Percentiles rank a stretch among this genome's conserved stretches.
These are phyloP conservation scores for Acer saccharum DNA, from an alignment of 345 rosid genomes.

Conservation along the genomic window DNA sequence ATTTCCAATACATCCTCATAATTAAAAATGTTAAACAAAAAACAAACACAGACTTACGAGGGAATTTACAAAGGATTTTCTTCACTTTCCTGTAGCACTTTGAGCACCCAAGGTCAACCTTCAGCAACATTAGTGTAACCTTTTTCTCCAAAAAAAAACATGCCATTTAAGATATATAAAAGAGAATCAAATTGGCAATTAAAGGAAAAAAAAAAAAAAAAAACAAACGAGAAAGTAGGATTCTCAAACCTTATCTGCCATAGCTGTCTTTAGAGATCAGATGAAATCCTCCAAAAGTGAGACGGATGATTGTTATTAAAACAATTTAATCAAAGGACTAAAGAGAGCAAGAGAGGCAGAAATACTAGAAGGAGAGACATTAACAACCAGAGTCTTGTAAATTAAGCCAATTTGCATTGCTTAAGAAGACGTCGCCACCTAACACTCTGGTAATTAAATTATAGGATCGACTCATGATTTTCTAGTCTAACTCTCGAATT, in stretches of 20 bases:
- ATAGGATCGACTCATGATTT: too few relatives aligned
- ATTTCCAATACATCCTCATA: conserved; percentile 1
- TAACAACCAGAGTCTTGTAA: background rate
- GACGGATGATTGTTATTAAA: background rate
- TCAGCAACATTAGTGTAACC: conserved; percentile 69
- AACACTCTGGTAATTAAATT: too few relatives aligned
- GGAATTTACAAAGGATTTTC: conserved; percentile 62
- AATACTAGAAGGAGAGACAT: background rate
- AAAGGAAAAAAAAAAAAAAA: background rate
- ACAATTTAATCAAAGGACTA: too few relatives aligned
- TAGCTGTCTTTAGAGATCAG: conserved; percentile 8
- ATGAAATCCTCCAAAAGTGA: background rate
- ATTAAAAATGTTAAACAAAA: too few relatives aligned
- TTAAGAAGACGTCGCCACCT: background rate
- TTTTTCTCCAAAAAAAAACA: conserved; percentile 21
- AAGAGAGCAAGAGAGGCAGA: too few relatives aligned
- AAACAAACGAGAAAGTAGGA: background rate
- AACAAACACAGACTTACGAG: conserved; percentile 54
- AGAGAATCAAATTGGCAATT: background rate
- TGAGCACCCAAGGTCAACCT: conserved; percentile 70
- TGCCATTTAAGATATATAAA: background rate
- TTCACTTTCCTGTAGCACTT: conserved; percentile 76
- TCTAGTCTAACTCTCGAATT: too few relatives aligned
- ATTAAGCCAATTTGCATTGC: background rate
- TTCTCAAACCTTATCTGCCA: conserved; percentile 33